Conservation (phyloP, 2,329 filamentous ascomycete species). For the Aphanoascus verrucosus region DNA sequence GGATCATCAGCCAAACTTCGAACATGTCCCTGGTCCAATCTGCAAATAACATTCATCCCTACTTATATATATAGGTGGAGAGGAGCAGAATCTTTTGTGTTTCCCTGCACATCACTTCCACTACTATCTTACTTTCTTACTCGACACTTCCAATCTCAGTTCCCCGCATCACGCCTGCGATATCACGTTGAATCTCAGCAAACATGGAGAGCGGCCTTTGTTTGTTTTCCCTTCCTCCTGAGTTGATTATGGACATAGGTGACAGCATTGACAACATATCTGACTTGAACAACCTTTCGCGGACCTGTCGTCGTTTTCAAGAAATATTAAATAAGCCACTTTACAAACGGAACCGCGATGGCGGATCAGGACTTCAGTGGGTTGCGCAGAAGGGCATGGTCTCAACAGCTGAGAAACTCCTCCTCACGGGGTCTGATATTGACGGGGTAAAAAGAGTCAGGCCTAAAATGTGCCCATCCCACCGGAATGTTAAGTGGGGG, state of each 20-base stretch:
- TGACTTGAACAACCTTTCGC: conserved; percentile 9
- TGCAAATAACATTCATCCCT: no score
- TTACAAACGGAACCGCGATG: conserved; percentile 1
- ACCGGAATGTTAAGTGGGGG: not conserved
- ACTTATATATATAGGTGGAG: no score
- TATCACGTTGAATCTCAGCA: no score
- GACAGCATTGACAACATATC: not conserved
- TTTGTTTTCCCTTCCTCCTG: not conserved
- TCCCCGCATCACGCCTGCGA: no score
- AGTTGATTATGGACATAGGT: conserved; percentile 7
- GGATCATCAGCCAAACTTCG: no score
- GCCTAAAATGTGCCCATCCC: not conserved
- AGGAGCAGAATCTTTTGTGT: no score
- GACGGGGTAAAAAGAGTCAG: not conserved
- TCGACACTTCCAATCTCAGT: no score
- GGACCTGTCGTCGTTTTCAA: conserved; percentile 3
- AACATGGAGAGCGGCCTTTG: not conserved
- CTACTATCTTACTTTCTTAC: no score
- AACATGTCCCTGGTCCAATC: no score
- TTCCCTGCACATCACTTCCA: no score
- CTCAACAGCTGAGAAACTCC: not conserved
- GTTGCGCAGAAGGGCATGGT: not conserved
- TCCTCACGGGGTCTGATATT: conserved; percentile 5
- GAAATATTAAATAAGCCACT: conserved; percentile 1
- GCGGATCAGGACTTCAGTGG: not conserved